Evolutionary conservation across 257 asterid species (phyloP), one percentile per base, ranked within the genome.

Genomic region (Solanum microdontum): DNA sequence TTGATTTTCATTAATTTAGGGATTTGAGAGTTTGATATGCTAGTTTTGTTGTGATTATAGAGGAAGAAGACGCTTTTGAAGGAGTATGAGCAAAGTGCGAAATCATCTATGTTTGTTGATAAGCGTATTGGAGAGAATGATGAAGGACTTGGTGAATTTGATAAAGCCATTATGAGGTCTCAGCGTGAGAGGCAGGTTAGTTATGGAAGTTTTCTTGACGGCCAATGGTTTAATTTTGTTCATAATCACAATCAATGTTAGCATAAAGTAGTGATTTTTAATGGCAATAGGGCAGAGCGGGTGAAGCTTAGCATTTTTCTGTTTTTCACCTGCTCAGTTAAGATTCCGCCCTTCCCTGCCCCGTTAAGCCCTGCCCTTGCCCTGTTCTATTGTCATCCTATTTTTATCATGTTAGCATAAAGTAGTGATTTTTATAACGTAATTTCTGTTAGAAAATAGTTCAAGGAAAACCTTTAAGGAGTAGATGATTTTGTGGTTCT

Each of bases 121-220:
- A 94, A 94, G 90, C 91, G 99, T 86, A 97, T 97, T 83, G 99
- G 99, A 75, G 99, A 97, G 93, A 93, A 91, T 85, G 90, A 92
- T 90, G 98, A 93, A 86, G 96, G 75, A 33, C 97, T 97, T 86
- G 98, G 74, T 84, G 99, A 96, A 92, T 97, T 93, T 89, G 98
- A 96, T 88, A 97, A 97, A 91, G 97, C 95, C 2, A 92, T 97
- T 88, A 30, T 95, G 86, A 94, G 99, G 93, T 93, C 98, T 88
- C 99, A 95, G 92, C 99, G 98, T 4, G 95, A 93, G 89, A 92
- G 94, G 21, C 96, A 94, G 98, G 99, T 93, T 76, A 75, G 89
- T 3, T 89, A 1, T 32, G 10, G 5, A 30, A 43, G 11, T 66
- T 69, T 43, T 69, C n/a, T 21, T 73, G 30, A 24, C 4, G 24